phyloP scores from a whole-genome alignment of 129 eudicot species.

The Helichrysum umbraculigerum region DNA sequence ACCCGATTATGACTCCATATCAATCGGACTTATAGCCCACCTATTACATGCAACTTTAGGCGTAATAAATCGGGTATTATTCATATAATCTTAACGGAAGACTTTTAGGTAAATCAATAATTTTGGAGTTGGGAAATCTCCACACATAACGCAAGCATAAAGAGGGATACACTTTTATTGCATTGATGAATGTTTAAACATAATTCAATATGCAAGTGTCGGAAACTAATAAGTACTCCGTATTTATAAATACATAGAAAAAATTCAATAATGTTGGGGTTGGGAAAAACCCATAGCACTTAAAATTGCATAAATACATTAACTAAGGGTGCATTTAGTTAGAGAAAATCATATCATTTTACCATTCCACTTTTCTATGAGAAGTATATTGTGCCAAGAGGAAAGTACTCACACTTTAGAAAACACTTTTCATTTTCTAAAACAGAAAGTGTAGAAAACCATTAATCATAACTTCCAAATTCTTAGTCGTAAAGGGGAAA shows the following conservation, averaged over 20 bases:
- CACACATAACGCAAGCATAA: background rate
- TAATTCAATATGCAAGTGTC: background rate
- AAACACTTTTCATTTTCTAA: too few species aligned
- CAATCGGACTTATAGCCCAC: too few species aligned
- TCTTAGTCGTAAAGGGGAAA: too few species aligned
- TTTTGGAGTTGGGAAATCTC: background rate
- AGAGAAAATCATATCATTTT: too few species aligned
- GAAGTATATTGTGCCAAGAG: too few species aligned
- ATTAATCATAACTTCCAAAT: too few species aligned
- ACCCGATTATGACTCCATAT: too few species aligned
- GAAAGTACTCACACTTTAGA: too few species aligned
- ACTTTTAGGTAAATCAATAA: conserved; percentile 24
- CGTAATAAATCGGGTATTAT: conserved; percentile 1
- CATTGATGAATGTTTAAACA: background rate
- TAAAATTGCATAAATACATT: background rate
- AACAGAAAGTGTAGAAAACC: too few species aligned
- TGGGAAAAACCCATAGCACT: background rate
- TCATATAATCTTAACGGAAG: too few species aligned
- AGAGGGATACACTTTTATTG: background rate
- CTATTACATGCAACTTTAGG: conserved; percentile 29
- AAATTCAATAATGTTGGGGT: background rate
- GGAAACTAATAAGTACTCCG: background rate
- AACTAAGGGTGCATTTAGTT: background rate
- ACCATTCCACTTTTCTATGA: too few species aligned
- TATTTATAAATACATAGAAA: background rate